Base-by-base conservation (phyloP, 352 stramenopile species). In the Paralagenidium karlingii region DNA sequence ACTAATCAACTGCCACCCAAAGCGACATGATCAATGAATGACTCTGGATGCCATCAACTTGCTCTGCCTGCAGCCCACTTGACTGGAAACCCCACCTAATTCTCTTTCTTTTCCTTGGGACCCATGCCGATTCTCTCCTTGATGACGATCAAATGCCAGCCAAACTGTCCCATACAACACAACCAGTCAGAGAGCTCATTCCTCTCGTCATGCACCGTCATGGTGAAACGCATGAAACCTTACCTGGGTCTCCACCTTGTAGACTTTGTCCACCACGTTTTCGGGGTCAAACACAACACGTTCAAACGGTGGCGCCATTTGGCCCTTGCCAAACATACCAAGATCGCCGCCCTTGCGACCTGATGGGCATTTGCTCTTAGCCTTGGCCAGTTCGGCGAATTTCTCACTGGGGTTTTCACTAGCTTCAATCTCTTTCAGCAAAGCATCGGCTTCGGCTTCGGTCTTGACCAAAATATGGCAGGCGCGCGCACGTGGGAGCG, bases 381-480 rank as follows among this genome's bases (percentile, higher is more conserved):
- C 53, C 51, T 67, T 81, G 24, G 71, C 76, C 24, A 89, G 59
- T 40, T 84, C 61, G 3, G 64, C 71, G 26, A 88, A 54, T 26
- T 68, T 76, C 11, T 40, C 44, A 41, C 73, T 68, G 53, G 73
- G 70, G 38, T 73, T 53, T 1, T 64, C 54, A 5, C 67, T 60
- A 7, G 51, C 60, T 38, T 63, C 55, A 44, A 84, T 63, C 49
- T 86, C 44, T 40, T 59, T 51, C 37, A 74, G 57, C 19, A 86
- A 42, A 5, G 52, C 59, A 38, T 89, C 73, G 10, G 63, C 71
- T 33, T 85, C 56, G 5, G 44, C 50, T 41, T 89, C 76, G 33
- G 65, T 64, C 46, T 80, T 63, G 34, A 89, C 73, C 38, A 89
- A 65, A 44, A 89, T 85, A 52, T 89, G 76, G 54, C 76, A 87